Percentiles rank a stretch among this genome's conserved stretches.
phyloP scores from a whole-genome alignment of 2,329 filamentous ascomycete species.

The Fulvia fulva region DNA sequence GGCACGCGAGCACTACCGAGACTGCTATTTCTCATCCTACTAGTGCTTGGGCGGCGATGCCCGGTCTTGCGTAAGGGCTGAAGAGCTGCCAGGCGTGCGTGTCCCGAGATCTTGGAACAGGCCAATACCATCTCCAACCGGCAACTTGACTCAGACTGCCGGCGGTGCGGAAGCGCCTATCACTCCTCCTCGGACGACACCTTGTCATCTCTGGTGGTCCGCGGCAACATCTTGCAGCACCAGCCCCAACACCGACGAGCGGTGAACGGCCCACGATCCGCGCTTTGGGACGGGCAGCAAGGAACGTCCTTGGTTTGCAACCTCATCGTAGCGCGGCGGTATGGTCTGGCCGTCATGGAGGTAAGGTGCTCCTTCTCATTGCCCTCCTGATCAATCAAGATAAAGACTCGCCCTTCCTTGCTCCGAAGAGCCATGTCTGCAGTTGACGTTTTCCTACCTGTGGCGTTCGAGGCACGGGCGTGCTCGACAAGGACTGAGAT shows the following conservation, averaged over 20 bases:
- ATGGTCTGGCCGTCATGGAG: slow-evolving; percentile 9
- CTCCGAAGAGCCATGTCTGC: not conserved
- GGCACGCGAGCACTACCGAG: not conserved
- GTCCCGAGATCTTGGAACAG: not conserved
- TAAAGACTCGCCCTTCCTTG: not conserved
- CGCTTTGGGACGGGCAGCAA: not conserved
- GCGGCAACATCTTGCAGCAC: slow-evolving; percentile 6
- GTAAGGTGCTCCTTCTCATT: slow-evolving; percentile 5
- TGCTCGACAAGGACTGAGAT: slow-evolving; percentile 9
- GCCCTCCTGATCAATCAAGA: not conserved
- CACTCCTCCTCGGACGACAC: slow-evolving; percentile 11
- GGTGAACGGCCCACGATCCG: not conserved
- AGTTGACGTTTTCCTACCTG: not conserved
- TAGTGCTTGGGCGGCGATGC: not conserved
- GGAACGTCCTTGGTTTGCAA: slow-evolving; percentile 3
- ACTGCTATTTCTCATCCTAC: not conserved
- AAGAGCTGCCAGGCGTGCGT: not conserved
- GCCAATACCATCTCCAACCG: slow-evolving; percentile 1
- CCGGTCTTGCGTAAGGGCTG: not conserved
- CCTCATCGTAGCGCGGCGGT: not conserved
- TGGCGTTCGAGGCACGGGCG: slow-evolving; percentile 4
- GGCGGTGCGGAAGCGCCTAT: slow-evolving; percentile 13
- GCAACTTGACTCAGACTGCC: slow-evolving; percentile 17
- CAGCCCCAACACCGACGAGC: not conserved
- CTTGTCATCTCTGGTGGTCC: slow-evolving; percentile 8